phyloP scores from a whole-genome alignment of 192 early-diverging fungal genomes.

The Backusella macrospora region DNA sequence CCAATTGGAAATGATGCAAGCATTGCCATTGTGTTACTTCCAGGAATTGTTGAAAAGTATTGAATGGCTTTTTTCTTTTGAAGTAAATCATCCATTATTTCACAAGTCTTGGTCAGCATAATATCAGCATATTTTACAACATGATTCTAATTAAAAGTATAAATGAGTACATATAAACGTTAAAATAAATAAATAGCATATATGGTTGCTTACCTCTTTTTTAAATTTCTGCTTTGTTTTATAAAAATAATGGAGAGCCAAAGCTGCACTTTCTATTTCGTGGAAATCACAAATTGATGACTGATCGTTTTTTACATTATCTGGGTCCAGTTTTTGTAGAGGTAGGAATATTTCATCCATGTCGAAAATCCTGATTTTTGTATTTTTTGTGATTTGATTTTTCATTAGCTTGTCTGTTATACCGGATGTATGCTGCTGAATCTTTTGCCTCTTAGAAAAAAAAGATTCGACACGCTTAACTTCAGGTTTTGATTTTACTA shows the following conservation, averaged over 20 bases:
- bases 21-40: slow-evolving; percentile 3
- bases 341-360: slow-evolving; percentile 2
- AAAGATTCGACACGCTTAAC: background rate
- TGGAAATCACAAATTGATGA: background rate
- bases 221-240: background rate
- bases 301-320: background rate
- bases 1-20: slow-evolving; percentile 9
- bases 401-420: background rate
- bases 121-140: background rate
- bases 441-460: background rate
- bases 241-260: background rate
- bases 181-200: background rate
- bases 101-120: background rate
- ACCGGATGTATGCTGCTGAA: background rate
- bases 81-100: background rate
- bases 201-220: background rate
- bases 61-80: slow-evolving; percentile 2
- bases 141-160: background rate
- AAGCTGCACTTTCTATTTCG: background rate
- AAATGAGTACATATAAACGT: background rate
- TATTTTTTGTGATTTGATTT: background rate
- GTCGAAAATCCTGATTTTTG: background rate
- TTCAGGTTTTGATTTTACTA: background rate
- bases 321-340: background rate
- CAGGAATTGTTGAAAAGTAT: slow-evolving; percentile 11